Evolutionary conservation across 192 early-diverging fungal genomes (phyloP).

Genomic region (Cetraspora pellucida): DNA sequence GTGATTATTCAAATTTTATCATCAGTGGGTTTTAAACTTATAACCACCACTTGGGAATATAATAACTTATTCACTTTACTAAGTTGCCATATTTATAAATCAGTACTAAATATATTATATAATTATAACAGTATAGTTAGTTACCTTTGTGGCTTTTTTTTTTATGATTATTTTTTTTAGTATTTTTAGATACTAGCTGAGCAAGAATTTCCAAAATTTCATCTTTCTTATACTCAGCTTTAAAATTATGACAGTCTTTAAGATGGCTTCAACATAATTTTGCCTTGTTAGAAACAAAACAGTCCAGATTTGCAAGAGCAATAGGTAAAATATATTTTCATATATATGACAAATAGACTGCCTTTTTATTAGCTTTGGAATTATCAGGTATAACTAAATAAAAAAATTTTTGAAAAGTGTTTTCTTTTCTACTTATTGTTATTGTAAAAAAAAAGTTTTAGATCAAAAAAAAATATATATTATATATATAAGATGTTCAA

Average conservation of each 20-base stretch:
- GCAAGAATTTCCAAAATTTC: background rate
- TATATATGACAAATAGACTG: background rate
- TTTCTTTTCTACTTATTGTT: background rate
- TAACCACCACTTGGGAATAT: too few relatives aligned
- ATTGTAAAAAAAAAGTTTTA: background rate
- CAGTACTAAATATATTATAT: too few relatives aligned
- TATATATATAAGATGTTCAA: too few relatives aligned
- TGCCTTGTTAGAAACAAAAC: slow-evolving; percentile 7
- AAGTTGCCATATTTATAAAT: too few relatives aligned
- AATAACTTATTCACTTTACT: too few relatives aligned
- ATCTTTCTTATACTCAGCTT: background rate
- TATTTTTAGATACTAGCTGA: background rate
- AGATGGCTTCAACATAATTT: background rate
- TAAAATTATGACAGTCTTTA: slow-evolving; percentile 4
- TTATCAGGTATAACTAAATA: background rate
- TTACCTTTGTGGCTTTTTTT: too few relatives aligned
- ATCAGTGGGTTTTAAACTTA: too few relatives aligned
- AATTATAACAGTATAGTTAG: too few relatives aligned
- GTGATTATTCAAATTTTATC: too few relatives aligned
- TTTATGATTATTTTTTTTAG: too few relatives aligned
- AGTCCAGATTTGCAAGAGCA: background rate
- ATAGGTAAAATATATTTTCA: background rate
- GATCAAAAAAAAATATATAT: too few relatives aligned
- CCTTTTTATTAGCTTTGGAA: background rate
- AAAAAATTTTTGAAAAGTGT: background rate